phyloP scores from a whole-genome alignment of 225 moss, liverwort and hornwort species.

The Sphagnum contortum region DNA sequence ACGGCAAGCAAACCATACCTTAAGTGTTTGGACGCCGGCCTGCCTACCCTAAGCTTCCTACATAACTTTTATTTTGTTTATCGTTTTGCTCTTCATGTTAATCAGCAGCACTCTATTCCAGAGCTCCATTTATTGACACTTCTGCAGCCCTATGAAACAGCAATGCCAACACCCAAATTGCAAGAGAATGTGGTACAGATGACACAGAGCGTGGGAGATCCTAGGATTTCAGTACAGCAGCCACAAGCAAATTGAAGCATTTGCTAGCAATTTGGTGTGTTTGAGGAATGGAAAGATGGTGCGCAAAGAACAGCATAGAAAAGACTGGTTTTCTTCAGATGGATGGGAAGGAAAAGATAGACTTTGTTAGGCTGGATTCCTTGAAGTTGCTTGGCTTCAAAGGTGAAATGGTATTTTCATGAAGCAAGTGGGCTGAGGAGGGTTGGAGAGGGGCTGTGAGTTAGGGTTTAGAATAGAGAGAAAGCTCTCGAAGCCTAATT shows the following conservation, averaged over 20 bases:
- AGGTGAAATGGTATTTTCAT: too few species aligned
- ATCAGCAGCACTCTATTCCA: too few species aligned
- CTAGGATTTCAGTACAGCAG: conserved; percentile 26
- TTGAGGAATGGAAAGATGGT: conserved; percentile 62
- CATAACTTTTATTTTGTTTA: too few species aligned
- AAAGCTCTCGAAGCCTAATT: too few species aligned
- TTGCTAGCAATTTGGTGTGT: conserved; percentile 43
- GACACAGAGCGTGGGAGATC: conserved; percentile 25
- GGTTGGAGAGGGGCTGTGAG: too few species aligned
- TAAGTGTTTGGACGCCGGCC: too few species aligned
- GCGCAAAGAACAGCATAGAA: conserved; percentile 50
- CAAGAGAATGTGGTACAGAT: conserved; percentile 19
- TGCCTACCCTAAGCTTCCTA: too few species aligned
- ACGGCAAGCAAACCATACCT: too few species aligned
- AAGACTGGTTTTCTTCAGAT: conserved; percentile 51
- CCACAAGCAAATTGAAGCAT: conserved; percentile 26
- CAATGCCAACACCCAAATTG: conserved; percentile 13
- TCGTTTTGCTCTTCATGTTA: too few species aligned
- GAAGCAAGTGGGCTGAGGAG: too few species aligned
- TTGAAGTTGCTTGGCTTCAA: conserved; percentile 17
- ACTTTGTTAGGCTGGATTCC: conserved; percentile 40
- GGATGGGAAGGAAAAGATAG: conserved; percentile 29
- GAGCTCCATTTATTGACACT: too few species aligned
- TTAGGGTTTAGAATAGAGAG: too few species aligned
- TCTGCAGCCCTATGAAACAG: background rate